Evolutionary conservation across 345 rosid species (phyloP), one percentile per base, ranked within the genome.

Genomic region (Aethionema arabicum): DNA sequence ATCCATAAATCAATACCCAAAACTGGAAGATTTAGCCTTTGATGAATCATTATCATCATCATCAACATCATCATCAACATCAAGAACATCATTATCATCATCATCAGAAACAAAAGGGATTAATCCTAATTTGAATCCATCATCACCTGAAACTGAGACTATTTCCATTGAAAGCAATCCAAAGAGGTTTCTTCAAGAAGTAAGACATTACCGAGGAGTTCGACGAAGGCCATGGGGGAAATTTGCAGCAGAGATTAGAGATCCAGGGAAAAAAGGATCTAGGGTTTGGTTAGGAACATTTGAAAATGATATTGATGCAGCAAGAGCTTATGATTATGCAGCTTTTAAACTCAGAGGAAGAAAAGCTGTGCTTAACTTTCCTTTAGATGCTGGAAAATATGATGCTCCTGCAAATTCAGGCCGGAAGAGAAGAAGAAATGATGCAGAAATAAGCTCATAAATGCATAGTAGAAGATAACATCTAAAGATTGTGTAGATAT

Each of bases 231-330:
- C 98, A 2, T 91, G 98, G 98, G 98, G 98, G 0, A 91, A 85
- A 73, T 91, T 73, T 43, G 98, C 96, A 0, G 98, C 98, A 8
- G 98, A 91, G 85, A 91, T 91, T 42, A 80, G 98, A 30, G 98
- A 91, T 67, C 96, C 98, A 3, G 68, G 61, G 7, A 67, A 81
- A 57, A 88, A 86, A 53, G 98, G 98, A 2, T 73, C 83, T 12
- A 74, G 98, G 64, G 80, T 91, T n/a, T 91, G 98, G 98, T 58
- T 91, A 54, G 98, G 98, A 32, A 91, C 98, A 12, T 91, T 77
- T 48, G 92, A 86, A 49, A 68, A 61, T 14, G 92, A 78, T 33
- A 13, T 79, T 21, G 98, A 82, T 68, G 98, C 98, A 32, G 98
- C 98, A 13, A 88, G 76, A 70, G 95, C 98, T 58, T 88, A 91